phyloP scores from a whole-genome alignment of 2,329 filamentous ascomycete species.

The Exophiala dermatitidis region DNA sequence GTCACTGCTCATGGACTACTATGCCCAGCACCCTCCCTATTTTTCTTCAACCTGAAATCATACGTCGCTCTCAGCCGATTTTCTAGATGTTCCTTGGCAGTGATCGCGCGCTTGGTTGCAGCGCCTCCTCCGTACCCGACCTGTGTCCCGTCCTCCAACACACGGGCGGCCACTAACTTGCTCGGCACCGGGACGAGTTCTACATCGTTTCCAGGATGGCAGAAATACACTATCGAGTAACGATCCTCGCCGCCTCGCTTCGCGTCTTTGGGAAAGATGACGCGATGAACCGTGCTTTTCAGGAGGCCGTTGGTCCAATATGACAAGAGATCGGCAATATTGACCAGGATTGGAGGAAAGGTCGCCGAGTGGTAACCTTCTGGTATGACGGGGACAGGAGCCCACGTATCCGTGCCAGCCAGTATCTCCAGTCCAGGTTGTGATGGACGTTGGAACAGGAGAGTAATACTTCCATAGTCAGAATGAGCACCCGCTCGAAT shows the following conservation, averaged over 20 bases:
- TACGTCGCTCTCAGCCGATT: constrained; percentile 54
- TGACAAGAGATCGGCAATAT: constrained; percentile 64
- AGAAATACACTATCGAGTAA: constrained; percentile 57
- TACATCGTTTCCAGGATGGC: constrained; percentile 52
- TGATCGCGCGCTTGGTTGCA: constrained; percentile 40
- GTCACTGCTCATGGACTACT: not conserved
- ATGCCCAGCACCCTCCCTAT: not conserved
- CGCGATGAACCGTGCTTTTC: constrained; percentile 80
- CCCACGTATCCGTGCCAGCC: constrained; percentile 54
- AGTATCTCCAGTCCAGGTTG: constrained; percentile 83
- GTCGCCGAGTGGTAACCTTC: constrained; percentile 43
- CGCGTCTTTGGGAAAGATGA: constrained; percentile 58
- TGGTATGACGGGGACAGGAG: constrained; percentile 60
- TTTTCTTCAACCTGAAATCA: constrained; percentile 33
- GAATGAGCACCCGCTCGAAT: constrained; percentile 62
- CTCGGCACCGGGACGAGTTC: constrained; percentile 51
- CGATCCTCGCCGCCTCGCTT: constrained; percentile 39
- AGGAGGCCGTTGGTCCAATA: constrained; percentile 90
- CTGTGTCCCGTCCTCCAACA: constrained; percentile 31
- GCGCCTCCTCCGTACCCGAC: constrained; percentile 39
- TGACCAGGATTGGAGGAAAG: constrained; percentile 63
- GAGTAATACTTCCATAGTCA: constrained; percentile 48
- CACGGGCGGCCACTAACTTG: constrained; percentile 37
- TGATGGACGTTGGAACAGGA: constrained; percentile 75
- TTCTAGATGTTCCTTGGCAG: constrained; percentile 53